Percentiles rank a stretch among this genome's conserved stretches.
These are phyloP conservation scores for Hordeum pubiflorum DNA, from an alignment of 202 grass and related monocot species.

Conservation along the genomic window DNA sequence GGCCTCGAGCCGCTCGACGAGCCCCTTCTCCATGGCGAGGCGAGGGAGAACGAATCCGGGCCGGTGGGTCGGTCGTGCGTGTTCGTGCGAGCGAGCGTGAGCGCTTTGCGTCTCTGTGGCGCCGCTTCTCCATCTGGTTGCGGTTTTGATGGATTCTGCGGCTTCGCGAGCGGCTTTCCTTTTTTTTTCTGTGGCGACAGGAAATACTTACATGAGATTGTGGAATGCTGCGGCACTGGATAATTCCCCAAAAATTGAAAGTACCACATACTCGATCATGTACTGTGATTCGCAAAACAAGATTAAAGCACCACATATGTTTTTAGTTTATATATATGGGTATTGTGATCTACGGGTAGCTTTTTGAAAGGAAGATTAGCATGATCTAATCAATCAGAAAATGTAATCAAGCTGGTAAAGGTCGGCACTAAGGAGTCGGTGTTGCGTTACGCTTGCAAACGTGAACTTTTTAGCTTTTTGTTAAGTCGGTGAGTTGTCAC, in stretches of 20 bases:
- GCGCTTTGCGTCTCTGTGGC: slow-evolving; percentile 1
- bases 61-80: neutral
- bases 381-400: neutral
- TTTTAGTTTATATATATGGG: too few relatives aligned
- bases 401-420: neutral
- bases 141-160: slow-evolving; percentile 23
- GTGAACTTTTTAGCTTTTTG: neutral
- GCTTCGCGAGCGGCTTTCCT: neutral
- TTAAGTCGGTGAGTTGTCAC: neutral
- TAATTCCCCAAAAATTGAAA: neutral
- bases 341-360: too few relatives aligned
- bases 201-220: neutral
- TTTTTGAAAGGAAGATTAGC: neutral
- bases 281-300: neutral
- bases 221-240: neutral
- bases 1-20: slow-evolving; percentile 77
- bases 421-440: neutral
- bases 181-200: neutral
- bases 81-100: neutral
- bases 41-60: slow-evolving; percentile 4
- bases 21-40: slow-evolving; percentile 56
- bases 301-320: neutral
- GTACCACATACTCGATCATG: neutral
- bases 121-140: slow-evolving; percentile 17
- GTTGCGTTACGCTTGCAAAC: neutral